phyloP scores from a whole-genome alignment of 352 stramenopile genomes.

The Globisporangium paddicum region DNA sequence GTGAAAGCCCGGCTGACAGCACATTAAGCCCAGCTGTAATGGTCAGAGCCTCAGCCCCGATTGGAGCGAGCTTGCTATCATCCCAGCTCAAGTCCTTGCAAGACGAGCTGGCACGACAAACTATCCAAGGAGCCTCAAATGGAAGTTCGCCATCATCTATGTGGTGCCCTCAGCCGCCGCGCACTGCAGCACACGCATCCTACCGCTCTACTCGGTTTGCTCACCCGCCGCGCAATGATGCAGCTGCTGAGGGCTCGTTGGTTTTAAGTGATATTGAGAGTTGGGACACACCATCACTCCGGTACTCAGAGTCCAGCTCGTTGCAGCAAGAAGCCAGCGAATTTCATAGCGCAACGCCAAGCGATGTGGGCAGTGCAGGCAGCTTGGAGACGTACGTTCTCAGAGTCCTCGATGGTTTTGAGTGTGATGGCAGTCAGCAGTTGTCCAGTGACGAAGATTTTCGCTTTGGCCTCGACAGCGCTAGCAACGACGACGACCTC shows the following conservation, averaged over 20 bases:
- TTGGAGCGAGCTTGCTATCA: constrained; percentile 32
- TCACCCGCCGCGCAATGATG: not conserved
- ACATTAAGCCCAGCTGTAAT: not conserved
- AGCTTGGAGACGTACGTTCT: constrained; percentile 32
- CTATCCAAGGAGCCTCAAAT: not conserved
- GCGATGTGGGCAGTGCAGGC: constrained; percentile 13
- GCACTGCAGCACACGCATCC: not conserved
- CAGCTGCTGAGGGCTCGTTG: not conserved
- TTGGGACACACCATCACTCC: not conserved
- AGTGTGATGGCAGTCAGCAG: not conserved
- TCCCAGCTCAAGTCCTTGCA: constrained; percentile 35
- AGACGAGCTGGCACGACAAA: constrained; percentile 16
- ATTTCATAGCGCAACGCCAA: not conserved
- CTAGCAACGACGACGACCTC: constrained; percentile 8
- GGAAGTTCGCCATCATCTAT: not conserved
- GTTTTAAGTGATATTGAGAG: not conserved
- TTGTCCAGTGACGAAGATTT: not conserved
- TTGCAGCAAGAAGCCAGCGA: not conserved
- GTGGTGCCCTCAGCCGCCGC: constrained; percentile 16
- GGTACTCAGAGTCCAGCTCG: not conserved
- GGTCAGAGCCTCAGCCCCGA: not conserved
- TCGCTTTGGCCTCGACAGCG: not conserved
- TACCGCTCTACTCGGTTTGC: constrained; percentile 6
- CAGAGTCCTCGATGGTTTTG: constrained; percentile 5
- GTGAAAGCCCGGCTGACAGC: not conserved